These are phyloP conservation scores for Neocucurbitaria cava DNA, from an alignment of 2,329 filamentous ascomycete genomes.

Conservation along the genomic window DNA sequence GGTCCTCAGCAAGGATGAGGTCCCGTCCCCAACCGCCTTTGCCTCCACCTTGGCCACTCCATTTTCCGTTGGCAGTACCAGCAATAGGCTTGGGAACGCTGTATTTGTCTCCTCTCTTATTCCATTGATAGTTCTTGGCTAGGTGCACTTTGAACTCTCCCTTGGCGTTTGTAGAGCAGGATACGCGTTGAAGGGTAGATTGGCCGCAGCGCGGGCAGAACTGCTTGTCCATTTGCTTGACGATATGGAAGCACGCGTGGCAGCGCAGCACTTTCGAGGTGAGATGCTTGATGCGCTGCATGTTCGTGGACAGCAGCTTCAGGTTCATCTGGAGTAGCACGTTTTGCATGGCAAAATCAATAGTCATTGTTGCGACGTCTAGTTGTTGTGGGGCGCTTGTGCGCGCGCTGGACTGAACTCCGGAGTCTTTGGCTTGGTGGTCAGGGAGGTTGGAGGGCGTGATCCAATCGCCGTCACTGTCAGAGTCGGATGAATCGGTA, in stretches of 20 bases:
- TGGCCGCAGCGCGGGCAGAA: constrained; percentile 94
- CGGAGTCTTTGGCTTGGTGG: constrained; percentile 73
- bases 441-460: constrained; percentile 91
- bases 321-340: constrained; percentile 94
- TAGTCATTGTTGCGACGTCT: constrained; percentile 89
- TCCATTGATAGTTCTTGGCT: constrained; percentile 96
- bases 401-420: constrained; percentile 48
- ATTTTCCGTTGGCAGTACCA: constrained; percentile 80
- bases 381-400: constrained; percentile 66
- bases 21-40: constrained; percentile 86
- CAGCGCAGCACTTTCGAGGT: constrained; percentile 91
- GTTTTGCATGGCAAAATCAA: constrained; percentile 98
- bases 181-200: constrained; percentile 81
- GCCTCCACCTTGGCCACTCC: constrained; percentile 71
- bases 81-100: constrained; percentile 90
- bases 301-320: constrained; percentile 78
- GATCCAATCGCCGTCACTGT: constrained; percentile 75
- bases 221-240: constrained; percentile 83
- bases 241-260: constrained; percentile 78
- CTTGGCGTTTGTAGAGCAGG: constrained; percentile 80
- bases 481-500: constrained; percentile 22
- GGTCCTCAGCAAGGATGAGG: constrained; percentile 89
- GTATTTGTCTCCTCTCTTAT: constrained; percentile 89
- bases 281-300: constrained; percentile 82
- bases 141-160: constrained; percentile 87